Evolutionary conservation across 129 eudicot species (phyloP).

Genomic region (Oenanthe sinensis): DNA sequence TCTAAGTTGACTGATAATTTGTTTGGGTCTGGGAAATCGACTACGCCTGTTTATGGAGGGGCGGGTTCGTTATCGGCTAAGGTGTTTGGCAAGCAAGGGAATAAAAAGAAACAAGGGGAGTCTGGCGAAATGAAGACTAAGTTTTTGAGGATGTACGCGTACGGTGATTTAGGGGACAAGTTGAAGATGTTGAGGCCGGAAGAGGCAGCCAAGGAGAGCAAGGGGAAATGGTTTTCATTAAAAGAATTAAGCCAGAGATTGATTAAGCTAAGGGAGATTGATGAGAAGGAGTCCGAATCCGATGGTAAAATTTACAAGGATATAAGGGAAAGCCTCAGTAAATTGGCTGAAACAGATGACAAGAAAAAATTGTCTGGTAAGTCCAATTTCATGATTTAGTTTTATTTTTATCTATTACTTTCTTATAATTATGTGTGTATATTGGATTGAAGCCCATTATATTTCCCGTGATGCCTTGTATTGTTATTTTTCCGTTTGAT

Average conservation of each 20-base stretch:
- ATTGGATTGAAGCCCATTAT: not conserved
- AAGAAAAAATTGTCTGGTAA: slow-evolving; percentile 11
- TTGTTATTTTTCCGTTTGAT: not conserved
- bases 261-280: slow-evolving; percentile 32
- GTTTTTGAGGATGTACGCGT: slow-evolving; percentile 25
- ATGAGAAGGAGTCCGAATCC: slow-evolving; percentile 21
- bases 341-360: not conserved
- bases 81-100: slow-evolving; percentile 13
- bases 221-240: slow-evolving; percentile 37
- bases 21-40: not conserved
- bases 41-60: slow-evolving; percentile 4
- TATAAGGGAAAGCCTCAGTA: slow-evolving; percentile 20
- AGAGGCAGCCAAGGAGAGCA: slow-evolving; percentile 26
- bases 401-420: not conserved
- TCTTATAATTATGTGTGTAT: not conserved
- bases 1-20: slow-evolving; percentile 8
- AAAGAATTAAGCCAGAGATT: slow-evolving; percentile 50
- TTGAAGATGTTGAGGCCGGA: slow-evolving; percentile 57
- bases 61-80: slow-evolving; percentile 8
- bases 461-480: not conserved
- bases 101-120: not conserved
- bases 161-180: slow-evolving; percentile 39
- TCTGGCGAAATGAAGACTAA: slow-evolving; percentile 14
- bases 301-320: not conserved
- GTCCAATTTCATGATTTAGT: not conserved